A percentile compares a stretch with the other conserved stretches of the same genome.
Evolutionary conservation across 1,139 yeast genomes (phyloP).

Genomic region (Sugiyamaella sp.): DNA sequence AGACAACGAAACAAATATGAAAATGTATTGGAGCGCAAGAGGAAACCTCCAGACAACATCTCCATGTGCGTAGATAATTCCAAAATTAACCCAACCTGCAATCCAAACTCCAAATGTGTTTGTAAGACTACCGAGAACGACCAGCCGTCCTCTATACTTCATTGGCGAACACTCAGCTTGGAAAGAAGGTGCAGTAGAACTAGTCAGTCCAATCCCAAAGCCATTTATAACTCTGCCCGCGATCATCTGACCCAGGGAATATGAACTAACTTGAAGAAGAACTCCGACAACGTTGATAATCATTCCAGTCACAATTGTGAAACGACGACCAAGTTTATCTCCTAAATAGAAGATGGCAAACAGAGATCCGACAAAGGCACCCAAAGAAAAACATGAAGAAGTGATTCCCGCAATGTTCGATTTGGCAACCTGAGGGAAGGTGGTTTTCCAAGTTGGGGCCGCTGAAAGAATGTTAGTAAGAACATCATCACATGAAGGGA

Average conservation of each 20-base stretch:
- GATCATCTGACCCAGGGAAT: constrained; percentile 49
- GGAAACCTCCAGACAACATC: constrained; percentile 57
- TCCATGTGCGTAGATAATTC: constrained; percentile 20
- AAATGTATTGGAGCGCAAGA: constrained; percentile 68
- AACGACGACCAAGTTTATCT: constrained; percentile 24
- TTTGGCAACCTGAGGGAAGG: constrained; percentile 18
- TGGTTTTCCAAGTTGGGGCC: constrained; percentile 20
- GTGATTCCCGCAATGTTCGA: constrained; percentile 25
- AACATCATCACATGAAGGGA: not conserved
- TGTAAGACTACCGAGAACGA: constrained; percentile 19
- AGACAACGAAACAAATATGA: constrained; percentile 55
- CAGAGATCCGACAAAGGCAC: constrained; percentile 25
- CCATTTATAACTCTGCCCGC: constrained; percentile 61
- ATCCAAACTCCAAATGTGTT: constrained; percentile 23
- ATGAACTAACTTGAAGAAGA: constrained; percentile 22
- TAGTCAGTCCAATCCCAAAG: constrained; percentile 37
- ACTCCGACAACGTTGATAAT: constrained; percentile 50
- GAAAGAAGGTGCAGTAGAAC: constrained; percentile 30
- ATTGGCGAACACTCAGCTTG: constrained; percentile 30
- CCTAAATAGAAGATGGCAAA: constrained; percentile 18
- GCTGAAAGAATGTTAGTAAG: constrained; percentile 9
- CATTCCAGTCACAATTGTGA: constrained; percentile 42
- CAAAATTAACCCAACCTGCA: constrained; percentile 25
- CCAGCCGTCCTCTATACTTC: constrained; percentile 26
- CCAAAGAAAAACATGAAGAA: constrained; percentile 25